A percentile compares a stretch with the other conserved stretches of the same genome.
Evolutionary conservation across 805 yeast species (phyloP).

Genomic region (Grigorovia humatica): DNA sequence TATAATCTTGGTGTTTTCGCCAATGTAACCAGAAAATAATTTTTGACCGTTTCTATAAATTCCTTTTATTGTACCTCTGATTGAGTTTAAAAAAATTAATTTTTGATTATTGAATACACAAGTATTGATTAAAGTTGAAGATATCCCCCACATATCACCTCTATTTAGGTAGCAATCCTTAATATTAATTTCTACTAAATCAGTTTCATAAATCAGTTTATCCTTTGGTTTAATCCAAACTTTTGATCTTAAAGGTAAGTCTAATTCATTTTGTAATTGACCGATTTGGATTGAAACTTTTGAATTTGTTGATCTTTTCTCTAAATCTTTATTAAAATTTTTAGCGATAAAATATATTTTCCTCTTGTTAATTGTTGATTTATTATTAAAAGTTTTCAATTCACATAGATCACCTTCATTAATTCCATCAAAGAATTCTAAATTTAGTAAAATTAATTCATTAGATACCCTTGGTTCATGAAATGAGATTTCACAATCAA

Average conservation of each 20-base stretch:
- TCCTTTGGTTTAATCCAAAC: conserved; percentile 46
- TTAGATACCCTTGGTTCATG: conserved; percentile 57
- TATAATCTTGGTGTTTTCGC: conserved; percentile 64
- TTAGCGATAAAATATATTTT: conserved; percentile 37
- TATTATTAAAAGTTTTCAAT: conserved; percentile 37
- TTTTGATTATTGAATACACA: conserved; percentile 63
- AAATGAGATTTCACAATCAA: conserved; percentile 27
- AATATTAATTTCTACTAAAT: conserved; percentile 69
- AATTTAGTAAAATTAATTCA: conserved; percentile 55
- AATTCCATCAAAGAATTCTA: conserved; percentile 49
- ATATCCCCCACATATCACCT: conserved; percentile 87
- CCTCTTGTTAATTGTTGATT: conserved; percentile 11
- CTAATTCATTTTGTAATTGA: conserved; percentile 48
- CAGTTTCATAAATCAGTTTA: conserved; percentile 51
- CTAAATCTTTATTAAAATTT: conserved; percentile 23
- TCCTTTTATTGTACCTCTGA: conserved; percentile 54
- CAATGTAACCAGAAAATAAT: conserved; percentile 66
- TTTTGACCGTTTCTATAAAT: conserved; percentile 57
- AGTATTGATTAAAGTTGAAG: conserved; percentile 46
- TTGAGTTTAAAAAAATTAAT: conserved; percentile 47
- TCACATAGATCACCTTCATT: conserved; percentile 72
- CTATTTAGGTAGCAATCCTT: conserved; percentile 75
- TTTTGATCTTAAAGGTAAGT: conserved; percentile 54
- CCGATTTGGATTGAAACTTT: conserved; percentile 51
- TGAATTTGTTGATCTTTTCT: conserved; percentile 23